Percentiles rank a stretch among this genome's conserved stretches.
Evolutionary conservation across 352 stramenopile species (phyloP).

Genomic region (Phytophthora pluvialis): DNA sequence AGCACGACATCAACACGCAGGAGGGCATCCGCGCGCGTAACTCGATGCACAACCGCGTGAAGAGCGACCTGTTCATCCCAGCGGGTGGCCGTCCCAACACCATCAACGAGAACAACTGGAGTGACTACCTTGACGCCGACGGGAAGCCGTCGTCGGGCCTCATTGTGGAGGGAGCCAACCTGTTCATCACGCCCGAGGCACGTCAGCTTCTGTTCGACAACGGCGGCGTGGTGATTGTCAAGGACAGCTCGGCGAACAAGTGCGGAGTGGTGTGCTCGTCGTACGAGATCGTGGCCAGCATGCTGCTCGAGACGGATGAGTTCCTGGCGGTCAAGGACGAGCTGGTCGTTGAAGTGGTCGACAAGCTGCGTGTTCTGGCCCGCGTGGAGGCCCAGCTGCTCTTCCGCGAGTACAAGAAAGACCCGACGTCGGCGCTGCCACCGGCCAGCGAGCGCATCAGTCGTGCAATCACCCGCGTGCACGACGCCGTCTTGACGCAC

Average conservation of each 20-base stretch:
- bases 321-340: constrained; percentile 97
- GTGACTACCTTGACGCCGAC: constrained; percentile 65
- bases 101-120: constrained; percentile 90
- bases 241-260: constrained; percentile 96
- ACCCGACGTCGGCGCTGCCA: constrained; percentile 84
- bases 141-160: constrained; percentile 82
- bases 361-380: constrained; percentile 93
- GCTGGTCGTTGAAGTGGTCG: constrained; percentile 94
- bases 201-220: constrained; percentile 94
- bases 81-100: constrained; percentile 82
- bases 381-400: constrained; percentile 96
- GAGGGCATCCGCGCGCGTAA: constrained; percentile 94
- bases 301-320: constrained; percentile 96
- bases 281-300: constrained; percentile 92
- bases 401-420: constrained; percentile 97
- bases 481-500: constrained; percentile 93
- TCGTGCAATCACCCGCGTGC: constrained; percentile 95
- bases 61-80: constrained; percentile 88
- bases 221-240: constrained; percentile 96
- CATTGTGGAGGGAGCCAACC: constrained; percentile 87
- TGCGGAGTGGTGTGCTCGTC: constrained; percentile 87
- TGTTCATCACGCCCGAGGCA: constrained; percentile 87
- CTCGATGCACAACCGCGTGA: constrained; percentile 97
- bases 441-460: constrained; percentile 96
- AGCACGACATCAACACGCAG: constrained; percentile 84